Conservation (phyloP, 2,329 filamentous ascomycete genomes). For the Aspergillus pseudotamarii region DNA sequence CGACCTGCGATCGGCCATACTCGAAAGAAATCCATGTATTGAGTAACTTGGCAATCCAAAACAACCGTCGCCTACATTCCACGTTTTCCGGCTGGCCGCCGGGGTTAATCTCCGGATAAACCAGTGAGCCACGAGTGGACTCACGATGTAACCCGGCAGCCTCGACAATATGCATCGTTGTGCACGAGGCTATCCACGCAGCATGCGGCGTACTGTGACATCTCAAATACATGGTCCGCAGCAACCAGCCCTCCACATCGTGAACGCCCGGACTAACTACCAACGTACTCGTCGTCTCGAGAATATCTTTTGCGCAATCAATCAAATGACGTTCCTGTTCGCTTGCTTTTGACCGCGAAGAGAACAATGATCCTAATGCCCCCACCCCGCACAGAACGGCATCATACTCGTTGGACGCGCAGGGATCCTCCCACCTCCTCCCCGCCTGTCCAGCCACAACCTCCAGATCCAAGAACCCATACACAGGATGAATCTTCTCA, state of each 20-base stretch:
- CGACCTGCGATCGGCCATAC: constrained; percentile 10
- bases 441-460: background rate
- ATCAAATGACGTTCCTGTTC: background rate
- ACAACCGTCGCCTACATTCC: constrained; percentile 13
- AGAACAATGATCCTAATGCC: constrained; percentile 20
- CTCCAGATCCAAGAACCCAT: constrained; percentile 15
- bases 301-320: background rate
- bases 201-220: constrained; percentile 52
- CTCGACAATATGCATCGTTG: constrained; percentile 57
- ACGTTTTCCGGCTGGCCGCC: background rate
- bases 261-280: background rate
- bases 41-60: constrained; percentile 16
- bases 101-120: background rate
- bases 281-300: background rate
- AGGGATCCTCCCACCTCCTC: constrained; percentile 3
- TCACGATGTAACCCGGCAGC: constrained; percentile 36
- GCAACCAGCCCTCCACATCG: background rate
- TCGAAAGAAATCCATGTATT: constrained; percentile 20
- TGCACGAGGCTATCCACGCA: constrained; percentile 57
- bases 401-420: constrained; percentile 6
- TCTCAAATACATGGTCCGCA: constrained; percentile 20
- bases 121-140: background rate
- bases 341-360: background rate
- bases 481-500: constrained; percentile 14
- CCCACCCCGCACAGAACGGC: constrained; percentile 17